Base-by-base conservation (phyloP, 202 grass and related monocot species). In the Setaria viridis region DNA sequence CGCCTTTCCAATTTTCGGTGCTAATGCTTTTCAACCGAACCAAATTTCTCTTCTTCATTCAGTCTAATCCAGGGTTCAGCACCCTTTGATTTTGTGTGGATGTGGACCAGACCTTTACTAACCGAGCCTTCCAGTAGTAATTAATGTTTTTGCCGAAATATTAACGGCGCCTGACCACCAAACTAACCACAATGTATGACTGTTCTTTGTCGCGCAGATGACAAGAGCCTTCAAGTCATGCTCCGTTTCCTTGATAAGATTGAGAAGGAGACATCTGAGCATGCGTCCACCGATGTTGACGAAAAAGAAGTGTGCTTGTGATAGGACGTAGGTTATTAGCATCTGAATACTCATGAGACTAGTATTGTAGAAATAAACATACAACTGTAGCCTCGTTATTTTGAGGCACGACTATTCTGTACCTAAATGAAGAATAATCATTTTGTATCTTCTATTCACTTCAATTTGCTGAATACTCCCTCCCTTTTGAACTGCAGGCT, bases 171-270 rank as follows among this genome's bases (percentile, higher is more conserved):
- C 29, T 68, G 58, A 15, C 34, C 3, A 29, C 46, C 56, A 43
- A 78, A 53, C 14, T 84, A 64, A 84, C 51, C 67, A 17, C 43
- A n/a, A 43, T 39, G 12, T 77, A 9, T 72, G 12, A 65, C 69
- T 76, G 11, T 55, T 79, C 57, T 79, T 62, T 59, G 21, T 13
- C 48, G 42, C 80, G 83, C 93, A 87, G 91, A 99, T 81, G 96
- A 94, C 37, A 69, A 77, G 73, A 94, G 93, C 54, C 71, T 92
- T 33, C 67, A 85, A 78, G 86, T 84, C 15, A 94, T 94, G 90
- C 50, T 81, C 37, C n/a, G 74, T 79, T 99, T 99, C 68, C 80
- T 94, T 50, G 85, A 87, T 50, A 95, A 90, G 90, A 94, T 95
- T 15, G 96, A 95, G 72, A 84, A 59, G 55, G 93, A 92, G 77